A percentile compares a stretch with the other conserved stretches of the same genome.
Evolutionary conservation across 2,329 filamentous ascomycete genomes (phyloP).

Genomic region (Penicillium freii): DNA sequence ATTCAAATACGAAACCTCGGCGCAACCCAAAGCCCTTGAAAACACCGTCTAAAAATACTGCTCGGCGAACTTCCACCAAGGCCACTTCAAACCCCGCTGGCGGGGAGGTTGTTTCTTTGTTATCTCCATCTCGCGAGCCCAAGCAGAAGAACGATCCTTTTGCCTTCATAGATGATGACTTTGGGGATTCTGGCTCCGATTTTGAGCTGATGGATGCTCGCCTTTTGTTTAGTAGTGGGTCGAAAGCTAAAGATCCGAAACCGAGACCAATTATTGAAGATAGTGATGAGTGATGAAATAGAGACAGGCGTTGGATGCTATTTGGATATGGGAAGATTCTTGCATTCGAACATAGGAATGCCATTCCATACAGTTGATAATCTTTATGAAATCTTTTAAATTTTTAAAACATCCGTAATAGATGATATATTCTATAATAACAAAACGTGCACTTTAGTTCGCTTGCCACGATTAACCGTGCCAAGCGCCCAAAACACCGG

Average conservation of each 20-base stretch:
- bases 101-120: slow-evolving; percentile 18
- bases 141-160: background rate
- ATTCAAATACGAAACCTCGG: slow-evolving; percentile 1
- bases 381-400: no score
- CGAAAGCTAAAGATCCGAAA: slow-evolving; percentile 19
- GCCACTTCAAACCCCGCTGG: slow-evolving; percentile 1
- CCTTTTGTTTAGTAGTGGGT: slow-evolving; percentile 23
- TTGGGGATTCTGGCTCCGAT: slow-evolving; percentile 21
- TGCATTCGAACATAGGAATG: background rate
- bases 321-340: background rate
- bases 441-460: no score
- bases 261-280: slow-evolving; percentile 24
- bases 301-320: background rate
- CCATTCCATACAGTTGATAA: background rate
- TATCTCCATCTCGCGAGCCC: slow-evolving; percentile 13
- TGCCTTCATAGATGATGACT: slow-evolving; percentile 7
- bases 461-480: no score
- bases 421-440: no score
- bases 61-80: background rate
- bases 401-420: no score
- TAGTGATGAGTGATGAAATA: slow-evolving; percentile 31
- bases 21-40: background rate
- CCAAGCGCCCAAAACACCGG: no score
- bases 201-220: slow-evolving; percentile 31
- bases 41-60: background rate